These are phyloP conservation scores for Eruca vesicaria DNA, from an alignment of 441 rosid genomes.

Conservation along the genomic window DNA sequence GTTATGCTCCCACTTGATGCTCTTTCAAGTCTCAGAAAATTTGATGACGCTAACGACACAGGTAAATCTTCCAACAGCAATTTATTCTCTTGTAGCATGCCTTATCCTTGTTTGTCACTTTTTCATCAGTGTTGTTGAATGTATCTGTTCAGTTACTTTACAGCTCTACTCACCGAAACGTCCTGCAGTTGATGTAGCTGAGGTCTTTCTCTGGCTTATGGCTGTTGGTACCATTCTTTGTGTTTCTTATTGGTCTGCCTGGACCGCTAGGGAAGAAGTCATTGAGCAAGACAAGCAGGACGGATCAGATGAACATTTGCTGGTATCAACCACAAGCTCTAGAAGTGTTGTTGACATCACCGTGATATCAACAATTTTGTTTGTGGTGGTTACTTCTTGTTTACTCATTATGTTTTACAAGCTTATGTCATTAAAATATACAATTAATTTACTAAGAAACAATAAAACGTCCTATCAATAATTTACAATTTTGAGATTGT, in stretches of 20 bases:
- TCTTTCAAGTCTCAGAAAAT: slow-evolving; percentile 39
- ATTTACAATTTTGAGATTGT: no score
- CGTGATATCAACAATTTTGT: slow-evolving; percentile 50
- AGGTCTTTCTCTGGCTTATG: slow-evolving; percentile 74
- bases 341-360: slow-evolving; percentile 57
- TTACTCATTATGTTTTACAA: slow-evolving; percentile 71
- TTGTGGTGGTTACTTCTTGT: slow-evolving; percentile 64
- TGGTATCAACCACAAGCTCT: slow-evolving; percentile 42
- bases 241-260: no score
- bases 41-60: slow-evolving; percentile 12
- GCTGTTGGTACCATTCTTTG: slow-evolving; percentile 46
- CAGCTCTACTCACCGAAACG: slow-evolving; percentile 66
- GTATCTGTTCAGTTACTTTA: slow-evolving; percentile 47
- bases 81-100: neutral
- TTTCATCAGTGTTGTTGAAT: slow-evolving; percentile 3
- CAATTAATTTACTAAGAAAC: no score
- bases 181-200: slow-evolving; percentile 64
- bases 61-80: slow-evolving; percentile 31
- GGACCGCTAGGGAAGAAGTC: no score
- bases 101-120: neutral
- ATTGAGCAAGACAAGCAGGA: slow-evolving; percentile 33
- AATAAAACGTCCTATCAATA: no score
- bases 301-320: slow-evolving; percentile 45
- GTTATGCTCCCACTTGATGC: slow-evolving; percentile 70
- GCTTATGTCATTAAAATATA: slow-evolving; percentile 62